These are phyloP conservation scores for Paecilomyces dactylethromorphus DNA, from an alignment of 2,329 filamentous ascomycete species.

Conservation along the genomic window DNA sequence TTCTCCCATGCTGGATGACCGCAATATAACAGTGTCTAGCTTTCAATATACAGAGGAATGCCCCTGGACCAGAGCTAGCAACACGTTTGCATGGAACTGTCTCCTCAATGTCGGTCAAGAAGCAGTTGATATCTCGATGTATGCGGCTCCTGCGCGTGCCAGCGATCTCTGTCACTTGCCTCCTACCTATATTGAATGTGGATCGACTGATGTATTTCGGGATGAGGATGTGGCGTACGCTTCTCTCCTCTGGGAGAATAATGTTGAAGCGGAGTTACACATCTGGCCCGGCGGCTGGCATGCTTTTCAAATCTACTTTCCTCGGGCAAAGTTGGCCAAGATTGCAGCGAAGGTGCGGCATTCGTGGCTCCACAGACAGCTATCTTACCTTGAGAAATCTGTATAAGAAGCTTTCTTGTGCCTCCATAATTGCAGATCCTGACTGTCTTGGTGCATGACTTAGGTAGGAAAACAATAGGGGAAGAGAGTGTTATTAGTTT, in stretches of 20 bases:
- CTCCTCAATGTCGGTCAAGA: background rate
- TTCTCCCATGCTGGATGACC: constrained; percentile 43
- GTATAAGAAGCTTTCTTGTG: no score
- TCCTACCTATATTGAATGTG: constrained; percentile 37
- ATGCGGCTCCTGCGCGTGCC: background rate
- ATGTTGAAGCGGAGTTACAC: constrained; percentile 35
- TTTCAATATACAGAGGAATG: constrained; percentile 21
- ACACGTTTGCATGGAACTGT: background rate
- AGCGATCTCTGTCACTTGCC: constrained; percentile 28
- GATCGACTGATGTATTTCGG: constrained; percentile 36
- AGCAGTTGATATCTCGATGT: background rate
- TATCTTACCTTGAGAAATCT: no score
- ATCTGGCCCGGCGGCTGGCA: constrained; percentile 37
- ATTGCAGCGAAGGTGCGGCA: no score
- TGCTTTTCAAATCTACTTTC: no score
- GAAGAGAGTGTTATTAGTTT: no score
- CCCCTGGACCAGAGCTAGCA: constrained; percentile 16
- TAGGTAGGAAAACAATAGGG: no score
- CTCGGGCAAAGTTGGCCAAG: no score
- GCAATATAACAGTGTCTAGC: constrained; percentile 9
- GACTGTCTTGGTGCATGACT: no score
- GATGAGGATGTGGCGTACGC: constrained; percentile 36
- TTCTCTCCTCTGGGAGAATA: constrained; percentile 27
- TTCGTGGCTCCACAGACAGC: no score
- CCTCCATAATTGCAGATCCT: no score